Conservation (phyloP, 805 yeast species). For the Ogataea glucozyma region DNA sequence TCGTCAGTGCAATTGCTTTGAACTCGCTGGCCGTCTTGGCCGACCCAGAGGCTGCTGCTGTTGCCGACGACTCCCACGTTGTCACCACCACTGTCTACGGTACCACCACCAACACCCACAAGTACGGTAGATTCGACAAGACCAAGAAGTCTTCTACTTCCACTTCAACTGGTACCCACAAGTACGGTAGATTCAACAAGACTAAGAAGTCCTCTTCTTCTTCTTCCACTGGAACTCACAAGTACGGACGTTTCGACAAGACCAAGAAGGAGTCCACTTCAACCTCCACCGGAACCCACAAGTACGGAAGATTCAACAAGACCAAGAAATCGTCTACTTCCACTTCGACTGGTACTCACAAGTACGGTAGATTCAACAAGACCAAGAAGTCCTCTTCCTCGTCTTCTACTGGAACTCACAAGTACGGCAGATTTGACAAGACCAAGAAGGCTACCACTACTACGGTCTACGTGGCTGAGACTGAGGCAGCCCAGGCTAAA, state of each 20-base stretch:
- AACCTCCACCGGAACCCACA: constrained; percentile 44
- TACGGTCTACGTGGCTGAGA: constrained; percentile 34
- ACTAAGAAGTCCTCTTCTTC: constrained; percentile 42
- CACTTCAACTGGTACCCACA: constrained; percentile 42
- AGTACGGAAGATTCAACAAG: constrained; percentile 51
- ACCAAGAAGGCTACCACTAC: constrained; percentile 42
- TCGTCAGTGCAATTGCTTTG: constrained; percentile 36
- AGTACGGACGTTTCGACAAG: constrained; percentile 56
- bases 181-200: constrained; percentile 52
- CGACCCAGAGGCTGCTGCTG: constrained; percentile 22
- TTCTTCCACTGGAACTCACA: constrained; percentile 50
- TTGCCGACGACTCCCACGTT: constrained; percentile 24
- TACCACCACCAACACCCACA: constrained; percentile 31
- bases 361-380: constrained; percentile 56
- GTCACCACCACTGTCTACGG: constrained; percentile 39
- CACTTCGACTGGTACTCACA: constrained; percentile 50
- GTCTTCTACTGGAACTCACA: constrained; percentile 42
- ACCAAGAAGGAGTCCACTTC: constrained; percentile 36
- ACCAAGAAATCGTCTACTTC: constrained; percentile 38
- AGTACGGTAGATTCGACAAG: constrained; percentile 57
- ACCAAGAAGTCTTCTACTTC: constrained; percentile 37
- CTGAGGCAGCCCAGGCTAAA: constrained; percentile 12
- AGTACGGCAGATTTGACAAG: constrained; percentile 51
- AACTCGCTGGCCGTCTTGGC: constrained; percentile 40
- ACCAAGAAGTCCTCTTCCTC: constrained; percentile 36